Conservation (phyloP, 2,329 filamentous ascomycete genomes). For the Malbranchea cinnamomea region DNA sequence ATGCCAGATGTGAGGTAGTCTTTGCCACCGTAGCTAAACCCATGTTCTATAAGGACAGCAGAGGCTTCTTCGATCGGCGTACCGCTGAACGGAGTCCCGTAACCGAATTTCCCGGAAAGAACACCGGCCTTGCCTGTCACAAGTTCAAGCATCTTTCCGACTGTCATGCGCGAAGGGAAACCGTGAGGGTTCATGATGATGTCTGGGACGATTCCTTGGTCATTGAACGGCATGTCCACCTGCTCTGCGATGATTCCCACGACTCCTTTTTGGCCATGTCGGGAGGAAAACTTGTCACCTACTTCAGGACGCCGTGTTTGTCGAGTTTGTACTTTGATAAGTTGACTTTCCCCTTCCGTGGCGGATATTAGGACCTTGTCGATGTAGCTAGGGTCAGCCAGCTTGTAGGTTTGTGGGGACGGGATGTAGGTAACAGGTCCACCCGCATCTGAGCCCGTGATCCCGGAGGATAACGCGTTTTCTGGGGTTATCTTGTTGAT, state of each 20-base stretch:
- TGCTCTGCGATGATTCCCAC: conserved; percentile 94
- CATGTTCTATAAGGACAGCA: conserved; percentile 65
- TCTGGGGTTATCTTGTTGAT: conserved; percentile 78
- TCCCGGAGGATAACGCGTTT: conserved; percentile 57
- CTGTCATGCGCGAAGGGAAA: conserved; percentile 99
- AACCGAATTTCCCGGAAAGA: conserved; percentile 68
- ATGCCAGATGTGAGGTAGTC: conserved; percentile 93
- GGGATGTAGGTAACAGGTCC: conserved; percentile 22
- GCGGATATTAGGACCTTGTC: conserved; percentile 93
- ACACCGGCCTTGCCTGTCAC: conserved; percentile 89
- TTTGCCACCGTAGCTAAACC: conserved; percentile 94
- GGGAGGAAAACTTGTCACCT: conserved; percentile 96
- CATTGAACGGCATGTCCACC: conserved; percentile 92
- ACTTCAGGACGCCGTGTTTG: conserved; percentile 90
- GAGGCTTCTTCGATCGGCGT: conserved; percentile 83
- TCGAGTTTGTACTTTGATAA: conserved; percentile 91
- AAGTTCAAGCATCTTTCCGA: conserved; percentile 93
- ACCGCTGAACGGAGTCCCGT: conserved; percentile 76
- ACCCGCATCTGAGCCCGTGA: conserved; percentile 45
- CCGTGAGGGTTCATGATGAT: conserved; percentile 99
- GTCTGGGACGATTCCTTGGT: conserved; percentile 80
- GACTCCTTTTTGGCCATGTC: conserved; percentile 96
- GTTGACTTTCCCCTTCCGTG: conserved; percentile 69
- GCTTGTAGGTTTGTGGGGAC: conserved; percentile 52
- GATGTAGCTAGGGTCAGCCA: conserved; percentile 73